Percentiles rank a stretch among this genome's conserved stretches.
Evolutionary conservation across 2,329 filamentous ascomycete species (phyloP).

Genomic region (Aspergillus sp.): DNA sequence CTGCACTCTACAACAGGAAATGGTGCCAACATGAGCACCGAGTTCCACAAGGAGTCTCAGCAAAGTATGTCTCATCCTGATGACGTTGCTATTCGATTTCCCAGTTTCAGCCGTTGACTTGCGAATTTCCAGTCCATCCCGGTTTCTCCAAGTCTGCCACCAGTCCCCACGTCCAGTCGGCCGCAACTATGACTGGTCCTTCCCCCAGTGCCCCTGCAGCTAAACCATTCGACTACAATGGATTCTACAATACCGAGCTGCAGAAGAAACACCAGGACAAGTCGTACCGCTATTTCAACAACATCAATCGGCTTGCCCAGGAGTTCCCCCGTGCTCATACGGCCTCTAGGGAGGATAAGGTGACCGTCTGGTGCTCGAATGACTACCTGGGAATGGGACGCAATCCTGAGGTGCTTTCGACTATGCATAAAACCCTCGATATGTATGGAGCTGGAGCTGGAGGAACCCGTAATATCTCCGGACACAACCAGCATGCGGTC

Average conservation of each 20-base stretch:
- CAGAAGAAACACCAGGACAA: slow-evolving; percentile 99
- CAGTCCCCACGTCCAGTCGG: slow-evolving; percentile 16
- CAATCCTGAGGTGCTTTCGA: slow-evolving; percentile 79
- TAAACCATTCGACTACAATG: slow-evolving; percentile 82
- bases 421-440: slow-evolving; percentile 93
- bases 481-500: slow-evolving; percentile 93
- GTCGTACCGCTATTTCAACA: slow-evolving; percentile 99
- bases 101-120: not conserved
- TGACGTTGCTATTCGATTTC: not conserved
- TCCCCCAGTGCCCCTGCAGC: slow-evolving; percentile 50
- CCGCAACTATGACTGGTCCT: slow-evolving; percentile 37
- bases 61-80: slow-evolving; percentile 41
- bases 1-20: slow-evolving; percentile 79
- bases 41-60: slow-evolving; percentile 50
- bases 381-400: slow-evolving; percentile 98
- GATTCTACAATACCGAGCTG: slow-evolving; percentile 82
- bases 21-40: slow-evolving; percentile 73
- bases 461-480: slow-evolving; percentile 95
- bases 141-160: slow-evolving; percentile 24
- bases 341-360: slow-evolving; percentile 74
- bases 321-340: slow-evolving; percentile 96
- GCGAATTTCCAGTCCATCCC: slow-evolving; percentile 21
- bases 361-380: slow-evolving; percentile 99
- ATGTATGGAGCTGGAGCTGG: slow-evolving; percentile 93
- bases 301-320: slow-evolving; percentile 97